These are phyloP conservation scores for Thermothelomyces thermophilus DNA, from an alignment of 2,329 filamentous ascomycete species.

Conservation along the genomic window DNA sequence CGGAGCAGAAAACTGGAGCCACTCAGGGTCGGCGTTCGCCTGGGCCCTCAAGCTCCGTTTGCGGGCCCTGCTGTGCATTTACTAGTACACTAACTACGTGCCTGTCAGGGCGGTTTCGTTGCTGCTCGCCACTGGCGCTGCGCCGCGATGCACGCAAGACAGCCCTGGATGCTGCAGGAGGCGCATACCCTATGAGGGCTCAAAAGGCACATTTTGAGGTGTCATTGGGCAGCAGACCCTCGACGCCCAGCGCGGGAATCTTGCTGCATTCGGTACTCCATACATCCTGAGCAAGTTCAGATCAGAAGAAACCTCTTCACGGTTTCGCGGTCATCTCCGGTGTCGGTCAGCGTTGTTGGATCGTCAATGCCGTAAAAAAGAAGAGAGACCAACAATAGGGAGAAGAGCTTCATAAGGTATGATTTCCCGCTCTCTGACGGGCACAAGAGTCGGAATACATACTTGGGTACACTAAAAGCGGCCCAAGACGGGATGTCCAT, in stretches of 20 bases:
- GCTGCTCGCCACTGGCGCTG: constrained; percentile 29
- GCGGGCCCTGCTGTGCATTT: too few relatives aligned
- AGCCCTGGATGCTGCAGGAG: constrained; percentile 36
- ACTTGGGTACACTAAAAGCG: constrained; percentile 1
- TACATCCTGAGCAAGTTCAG: not conserved
- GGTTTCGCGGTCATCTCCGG: constrained; percentile 4
- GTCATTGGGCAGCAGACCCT: constrained; percentile 31
- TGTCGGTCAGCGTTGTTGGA: not conserved
- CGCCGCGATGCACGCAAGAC: constrained; percentile 39
- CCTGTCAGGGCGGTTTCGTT: not conserved
- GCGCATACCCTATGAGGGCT: constrained; percentile 35
- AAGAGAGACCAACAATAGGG: not conserved
- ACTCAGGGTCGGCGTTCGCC: constrained; percentile 2
- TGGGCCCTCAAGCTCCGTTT: constrained; percentile 8
- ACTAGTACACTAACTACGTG: too few relatives aligned
- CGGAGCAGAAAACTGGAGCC: not conserved
- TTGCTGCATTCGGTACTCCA: constrained; percentile 9
- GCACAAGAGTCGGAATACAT: constrained; percentile 3
- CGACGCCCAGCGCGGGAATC: constrained; percentile 12
- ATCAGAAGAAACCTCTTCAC: not conserved
- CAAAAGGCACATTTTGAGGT: constrained; percentile 28
- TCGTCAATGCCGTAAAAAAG: not conserved
- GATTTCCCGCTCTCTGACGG: not conserved
- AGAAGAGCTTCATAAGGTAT: not conserved
- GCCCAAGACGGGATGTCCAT: constrained; percentile 8